Conservation (phyloP, 1,284 basidiomycete species). For the Naganishia cerealis region DNA sequence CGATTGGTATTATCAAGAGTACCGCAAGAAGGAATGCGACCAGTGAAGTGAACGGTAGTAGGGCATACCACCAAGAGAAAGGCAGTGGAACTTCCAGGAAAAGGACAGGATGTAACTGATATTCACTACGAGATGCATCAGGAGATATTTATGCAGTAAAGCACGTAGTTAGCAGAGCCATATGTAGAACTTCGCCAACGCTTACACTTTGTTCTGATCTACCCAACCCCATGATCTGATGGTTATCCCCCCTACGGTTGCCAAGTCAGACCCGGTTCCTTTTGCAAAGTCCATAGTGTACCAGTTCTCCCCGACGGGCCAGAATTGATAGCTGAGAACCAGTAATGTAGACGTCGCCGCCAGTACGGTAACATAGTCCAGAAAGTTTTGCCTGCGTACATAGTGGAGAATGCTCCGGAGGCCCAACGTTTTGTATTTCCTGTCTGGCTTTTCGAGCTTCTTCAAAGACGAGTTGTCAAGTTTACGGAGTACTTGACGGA, state of each 20-base stretch:
- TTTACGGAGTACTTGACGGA: neutral
- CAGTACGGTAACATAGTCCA: neutral
- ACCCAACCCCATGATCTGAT: slow-evolving; percentile 14
- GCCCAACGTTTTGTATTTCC: neutral
- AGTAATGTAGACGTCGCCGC: neutral
- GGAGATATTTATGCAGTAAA: neutral
- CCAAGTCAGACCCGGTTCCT: slow-evolving; percentile 6
- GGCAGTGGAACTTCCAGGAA: neutral
- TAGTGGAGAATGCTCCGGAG: neutral
- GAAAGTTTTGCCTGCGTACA: neutral
- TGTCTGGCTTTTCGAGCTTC: neutral
- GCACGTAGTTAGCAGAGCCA: neutral
- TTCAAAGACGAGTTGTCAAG: neutral
- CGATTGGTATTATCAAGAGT: neutral
- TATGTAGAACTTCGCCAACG: neutral
- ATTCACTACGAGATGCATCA: neutral
- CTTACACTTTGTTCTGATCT: neutral
- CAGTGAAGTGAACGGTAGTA: neutral
- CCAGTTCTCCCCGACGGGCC: neutral
- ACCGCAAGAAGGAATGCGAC: slow-evolving; percentile 1
- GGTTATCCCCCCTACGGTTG: neutral
- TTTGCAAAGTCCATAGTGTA: neutral
- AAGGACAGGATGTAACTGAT: neutral
- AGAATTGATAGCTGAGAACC: neutral
- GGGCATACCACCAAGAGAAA: slow-evolving; percentile 5